A percentile compares a stretch with the other conserved stretches of the same genome.
Evolutionary conservation across 768 basidiomycete genomes (phyloP).

Genomic region (Lepiota subincarnata): DNA sequence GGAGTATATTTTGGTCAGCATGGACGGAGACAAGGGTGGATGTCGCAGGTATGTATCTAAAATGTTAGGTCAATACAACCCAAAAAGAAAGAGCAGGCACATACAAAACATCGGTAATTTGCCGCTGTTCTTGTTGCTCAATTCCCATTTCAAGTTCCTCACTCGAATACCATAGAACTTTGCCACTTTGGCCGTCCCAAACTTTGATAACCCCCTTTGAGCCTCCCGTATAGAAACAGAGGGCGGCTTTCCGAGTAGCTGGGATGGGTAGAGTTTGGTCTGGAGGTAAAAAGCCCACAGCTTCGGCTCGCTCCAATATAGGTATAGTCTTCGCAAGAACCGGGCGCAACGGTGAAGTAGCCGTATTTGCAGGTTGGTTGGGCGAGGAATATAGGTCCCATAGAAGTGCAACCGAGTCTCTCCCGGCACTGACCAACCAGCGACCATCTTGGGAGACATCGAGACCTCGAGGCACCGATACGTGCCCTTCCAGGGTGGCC

Average conservation of each 20-base stretch:
- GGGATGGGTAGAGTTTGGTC: slow-evolving; percentile 47
- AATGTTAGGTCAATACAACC: slow-evolving; percentile 16
- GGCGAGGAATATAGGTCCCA: slow-evolving; percentile 68
- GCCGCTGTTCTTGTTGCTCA: slow-evolving; percentile 74
- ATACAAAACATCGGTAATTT: slow-evolving; percentile 80
- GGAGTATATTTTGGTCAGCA: slow-evolving; percentile 95
- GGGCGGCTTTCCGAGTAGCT: slow-evolving; percentile 29
- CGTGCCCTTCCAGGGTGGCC: slow-evolving; percentile 90
- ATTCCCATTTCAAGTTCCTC: slow-evolving; percentile 42
- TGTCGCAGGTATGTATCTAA: slow-evolving; percentile 63
- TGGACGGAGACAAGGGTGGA: slow-evolving; percentile 78
- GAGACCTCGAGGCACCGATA: slow-evolving; percentile 88
- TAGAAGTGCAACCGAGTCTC: slow-evolving; percentile 88
- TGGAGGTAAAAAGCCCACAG: slow-evolving; percentile 64
- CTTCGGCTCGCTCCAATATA: slow-evolving; percentile 81
- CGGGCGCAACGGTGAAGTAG: slow-evolving; percentile 39
- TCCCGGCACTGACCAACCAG: slow-evolving; percentile 87
- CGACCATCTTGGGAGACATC: slow-evolving; percentile 82
- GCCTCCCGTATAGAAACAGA: slow-evolving; percentile 86
- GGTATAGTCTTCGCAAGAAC: slow-evolving; percentile 73
- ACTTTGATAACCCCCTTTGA: slow-evolving; percentile 83
- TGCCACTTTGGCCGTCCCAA: slow-evolving; percentile 75
- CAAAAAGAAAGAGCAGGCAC: slow-evolving; percentile 26
- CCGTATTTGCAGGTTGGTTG: slow-evolving; percentile 29
- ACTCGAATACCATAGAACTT: slow-evolving; percentile 57